Conservation (phyloP, 768 basidiomycete genomes). For the Cyclocybe aegerita region DNA sequence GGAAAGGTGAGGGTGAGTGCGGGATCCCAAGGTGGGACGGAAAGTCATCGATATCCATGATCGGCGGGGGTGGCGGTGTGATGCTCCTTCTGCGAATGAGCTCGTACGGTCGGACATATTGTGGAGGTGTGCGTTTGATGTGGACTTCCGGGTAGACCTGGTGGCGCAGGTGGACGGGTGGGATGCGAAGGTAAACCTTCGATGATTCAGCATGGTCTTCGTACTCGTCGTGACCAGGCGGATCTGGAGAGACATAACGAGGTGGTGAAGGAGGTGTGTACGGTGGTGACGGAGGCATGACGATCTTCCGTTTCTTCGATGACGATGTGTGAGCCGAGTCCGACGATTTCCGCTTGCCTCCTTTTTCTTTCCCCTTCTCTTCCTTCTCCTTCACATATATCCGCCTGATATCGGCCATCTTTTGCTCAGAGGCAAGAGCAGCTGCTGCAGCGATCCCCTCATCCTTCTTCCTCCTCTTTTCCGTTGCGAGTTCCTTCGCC, state of each 20-base stretch:
- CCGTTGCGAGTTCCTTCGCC: constrained; percentile 52
- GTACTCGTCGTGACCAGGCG: background rate
- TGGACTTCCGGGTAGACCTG: constrained; percentile 14
- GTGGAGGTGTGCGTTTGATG: constrained; percentile 9
- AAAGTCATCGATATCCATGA: background rate
- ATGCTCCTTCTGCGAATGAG: constrained; percentile 1
- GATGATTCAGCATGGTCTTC: constrained; percentile 4
- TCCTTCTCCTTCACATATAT: background rate
- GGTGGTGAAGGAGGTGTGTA: constrained; percentile 11
- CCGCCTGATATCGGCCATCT: constrained; percentile 17
- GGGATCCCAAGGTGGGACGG: background rate
- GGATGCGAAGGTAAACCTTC: constrained; percentile 18
- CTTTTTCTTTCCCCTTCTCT: background rate
- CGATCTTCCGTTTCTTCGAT: constrained; percentile 9
- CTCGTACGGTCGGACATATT: constrained; percentile 9
- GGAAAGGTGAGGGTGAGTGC: background rate
- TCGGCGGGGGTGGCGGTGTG: constrained; percentile 2
- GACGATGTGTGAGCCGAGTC: background rate
- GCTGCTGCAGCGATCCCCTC: constrained; percentile 35
- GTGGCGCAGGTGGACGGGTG: constrained; percentile 6
- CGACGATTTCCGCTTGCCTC: background rate
- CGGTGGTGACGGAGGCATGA: constrained; percentile 13
- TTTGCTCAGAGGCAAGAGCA: constrained; percentile 6
- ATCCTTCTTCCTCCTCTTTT: constrained; percentile 58
- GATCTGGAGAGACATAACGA: background rate